Percentiles rank a stretch among this genome's conserved stretches.
These are phyloP conservation scores for Capillidium rhysosporum DNA, from an alignment of 371 early-diverging fungal species.

Conservation along the genomic window DNA sequence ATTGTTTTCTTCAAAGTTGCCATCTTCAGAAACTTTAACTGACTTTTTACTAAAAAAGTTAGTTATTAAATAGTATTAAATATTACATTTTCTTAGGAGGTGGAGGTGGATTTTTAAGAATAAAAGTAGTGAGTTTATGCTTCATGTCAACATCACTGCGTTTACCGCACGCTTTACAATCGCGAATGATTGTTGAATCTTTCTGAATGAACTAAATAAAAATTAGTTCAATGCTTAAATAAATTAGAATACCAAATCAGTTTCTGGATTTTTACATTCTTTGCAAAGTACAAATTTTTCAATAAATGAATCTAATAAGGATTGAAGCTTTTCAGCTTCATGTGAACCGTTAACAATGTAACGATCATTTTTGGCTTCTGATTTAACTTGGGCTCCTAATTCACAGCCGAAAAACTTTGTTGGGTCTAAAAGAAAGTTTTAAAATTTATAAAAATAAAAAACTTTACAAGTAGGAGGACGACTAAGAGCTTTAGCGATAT, in stretches of 20 bases:
- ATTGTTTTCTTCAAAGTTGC: slow-evolving; percentile 18
- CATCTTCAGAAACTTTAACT: slow-evolving; percentile 21
- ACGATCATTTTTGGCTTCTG: slow-evolving; percentile 75
- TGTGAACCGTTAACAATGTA: slow-evolving; percentile 97
- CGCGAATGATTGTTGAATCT: slow-evolving; percentile 46
- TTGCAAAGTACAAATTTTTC: slow-evolving; percentile 92
- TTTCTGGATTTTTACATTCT: slow-evolving; percentile 96
- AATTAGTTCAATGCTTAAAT: not conserved
- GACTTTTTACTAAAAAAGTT: slow-evolving; percentile 22
- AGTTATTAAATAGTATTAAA: not conserved
- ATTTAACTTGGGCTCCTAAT: slow-evolving; percentile 87
- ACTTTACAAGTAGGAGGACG: slow-evolving; percentile 70
- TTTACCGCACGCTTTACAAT: slow-evolving; percentile 88
- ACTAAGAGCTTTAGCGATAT: slow-evolving; percentile 78
- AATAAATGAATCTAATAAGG: slow-evolving; percentile 84
- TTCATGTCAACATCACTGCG: slow-evolving; percentile 66
- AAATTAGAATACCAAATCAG: slow-evolving; percentile 48
- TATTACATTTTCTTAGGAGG: slow-evolving; percentile 8
- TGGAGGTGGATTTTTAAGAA: slow-evolving; percentile 81
- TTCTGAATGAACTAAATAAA: slow-evolving; percentile 15
- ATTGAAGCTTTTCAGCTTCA: slow-evolving; percentile 75
- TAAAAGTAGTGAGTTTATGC: slow-evolving; percentile 76
- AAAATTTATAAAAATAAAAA: not conserved
- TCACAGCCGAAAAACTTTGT: slow-evolving; percentile 94
- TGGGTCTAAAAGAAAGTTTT: slow-evolving; percentile 22